These are phyloP conservation scores for Solanum hybrid DNA, from an alignment of 305 asterid species.

Conservation along the genomic window DNA sequence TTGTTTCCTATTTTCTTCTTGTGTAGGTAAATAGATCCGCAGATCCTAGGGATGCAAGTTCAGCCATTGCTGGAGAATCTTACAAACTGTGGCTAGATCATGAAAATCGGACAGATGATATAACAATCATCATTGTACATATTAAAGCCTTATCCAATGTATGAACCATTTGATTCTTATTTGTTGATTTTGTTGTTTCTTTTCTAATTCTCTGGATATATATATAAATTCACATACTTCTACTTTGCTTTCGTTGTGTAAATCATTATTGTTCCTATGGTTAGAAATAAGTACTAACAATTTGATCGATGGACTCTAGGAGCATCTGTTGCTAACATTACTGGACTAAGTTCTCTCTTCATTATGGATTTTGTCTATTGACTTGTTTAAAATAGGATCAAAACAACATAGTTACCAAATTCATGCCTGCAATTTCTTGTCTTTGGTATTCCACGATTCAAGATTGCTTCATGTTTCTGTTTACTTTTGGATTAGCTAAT, in stretches of 20 bases:
- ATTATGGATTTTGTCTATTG: not conserved
- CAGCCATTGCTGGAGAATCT: conserved; percentile 75
- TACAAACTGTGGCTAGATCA: conserved; percentile 88
- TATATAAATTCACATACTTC: not conserved
- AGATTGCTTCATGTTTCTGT: not conserved
- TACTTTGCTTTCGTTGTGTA: not conserved
- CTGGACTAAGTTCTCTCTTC: not conserved
- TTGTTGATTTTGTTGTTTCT: not conserved
- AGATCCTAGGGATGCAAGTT: conserved; percentile 84
- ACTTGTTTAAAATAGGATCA: not conserved
- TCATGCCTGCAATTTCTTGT: not conserved
- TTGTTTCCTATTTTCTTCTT: not conserved
- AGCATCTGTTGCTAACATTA: not conserved
- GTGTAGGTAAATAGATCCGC: conserved; percentile 58
- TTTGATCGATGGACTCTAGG: not conserved
- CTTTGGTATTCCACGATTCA: not conserved
- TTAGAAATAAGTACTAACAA: not conserved
- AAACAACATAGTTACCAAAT: not conserved
- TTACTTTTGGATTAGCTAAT: not conserved
- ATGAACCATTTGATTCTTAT: conserved; percentile 22
- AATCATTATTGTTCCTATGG: not conserved
- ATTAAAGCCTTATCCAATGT: conserved; percentile 44
- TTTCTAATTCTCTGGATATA: not conserved
- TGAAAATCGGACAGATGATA: conserved; percentile 94
- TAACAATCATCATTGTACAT: conserved; percentile 84